Percentiles rank a stretch among this genome's conserved stretches.
Evolutionary conservation across 1,284 basidiomycete species (phyloP).

Genomic region (Xerocomus minutiporus): DNA sequence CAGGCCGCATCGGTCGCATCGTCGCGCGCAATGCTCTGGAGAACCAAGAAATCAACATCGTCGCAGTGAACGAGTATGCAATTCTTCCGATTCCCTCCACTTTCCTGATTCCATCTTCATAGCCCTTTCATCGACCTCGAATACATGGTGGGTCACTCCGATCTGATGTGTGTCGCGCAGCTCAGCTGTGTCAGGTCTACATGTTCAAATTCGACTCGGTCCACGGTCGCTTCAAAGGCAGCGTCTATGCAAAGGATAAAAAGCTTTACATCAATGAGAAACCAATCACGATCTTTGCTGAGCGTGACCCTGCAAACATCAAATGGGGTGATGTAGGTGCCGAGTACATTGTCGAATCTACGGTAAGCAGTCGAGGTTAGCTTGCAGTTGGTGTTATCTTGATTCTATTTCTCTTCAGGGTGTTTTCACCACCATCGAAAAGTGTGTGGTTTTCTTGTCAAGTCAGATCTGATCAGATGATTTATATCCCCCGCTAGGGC

Average conservation of each 20-base stretch:
- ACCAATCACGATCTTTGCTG: constrained; percentile 75
- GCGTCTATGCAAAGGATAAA: constrained; percentile 79
- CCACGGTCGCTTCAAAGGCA: constrained; percentile 93
- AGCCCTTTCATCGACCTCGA: constrained; percentile 56
- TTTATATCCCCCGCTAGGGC: constrained; percentile 52
- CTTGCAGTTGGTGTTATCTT: constrained; percentile 8
- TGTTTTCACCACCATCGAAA: constrained; percentile 96
- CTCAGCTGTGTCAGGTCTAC: constrained; percentile 64
- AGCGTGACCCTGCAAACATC: constrained; percentile 88
- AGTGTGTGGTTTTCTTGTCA: constrained; percentile 41
- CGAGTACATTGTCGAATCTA: constrained; percentile 95
- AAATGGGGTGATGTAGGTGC: constrained; percentile 81
- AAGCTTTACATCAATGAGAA: constrained; percentile 89
- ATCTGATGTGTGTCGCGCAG: background rate
- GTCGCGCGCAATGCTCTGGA: constrained; percentile 93
- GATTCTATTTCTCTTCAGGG: constrained; percentile 46
- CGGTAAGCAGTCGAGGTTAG: constrained; percentile 43
- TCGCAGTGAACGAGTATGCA: constrained; percentile 86
- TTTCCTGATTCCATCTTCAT: background rate
- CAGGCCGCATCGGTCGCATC: constrained; percentile 97
- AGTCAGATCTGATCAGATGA: background rate
- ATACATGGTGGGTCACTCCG: constrained; percentile 71
- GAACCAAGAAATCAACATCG: constrained; percentile 73
- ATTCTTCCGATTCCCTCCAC: background rate
- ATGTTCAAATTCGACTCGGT: constrained; percentile 99